Percentiles rank a stretch among this genome's conserved stretches.
Evolutionary conservation across 139 green algal species (phyloP).

Genomic region (Coccomyxa sp.): DNA sequence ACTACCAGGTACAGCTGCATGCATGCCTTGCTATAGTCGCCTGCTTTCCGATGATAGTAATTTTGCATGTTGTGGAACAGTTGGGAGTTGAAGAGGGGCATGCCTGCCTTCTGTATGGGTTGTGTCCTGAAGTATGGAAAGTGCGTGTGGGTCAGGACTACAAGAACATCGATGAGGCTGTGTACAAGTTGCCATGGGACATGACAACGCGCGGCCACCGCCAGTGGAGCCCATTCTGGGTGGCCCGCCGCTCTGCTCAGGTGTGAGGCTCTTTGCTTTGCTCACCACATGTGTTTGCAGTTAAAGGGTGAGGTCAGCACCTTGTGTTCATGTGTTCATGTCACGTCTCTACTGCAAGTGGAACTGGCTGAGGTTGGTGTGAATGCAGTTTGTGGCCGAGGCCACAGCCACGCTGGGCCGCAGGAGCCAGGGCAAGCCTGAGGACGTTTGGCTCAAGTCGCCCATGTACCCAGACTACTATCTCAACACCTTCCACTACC

Average conservation of each 20-base stretch:
- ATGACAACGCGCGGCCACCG: slow-evolving; percentile 64
- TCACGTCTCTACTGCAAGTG: background rate
- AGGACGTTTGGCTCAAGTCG: slow-evolving; percentile 54
- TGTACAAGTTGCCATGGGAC: slow-evolving; percentile 79
- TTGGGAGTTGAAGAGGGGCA: too few species aligned
- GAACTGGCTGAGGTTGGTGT: background rate
- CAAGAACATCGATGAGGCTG: slow-evolving; percentile 27
- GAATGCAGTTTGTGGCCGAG: slow-evolving; percentile 46
- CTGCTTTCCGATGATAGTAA: background rate
- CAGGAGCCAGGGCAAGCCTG: slow-evolving; percentile 24
- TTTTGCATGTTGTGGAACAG: background rate
- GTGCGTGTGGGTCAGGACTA: slow-evolving; percentile 11
- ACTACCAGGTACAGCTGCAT: slow-evolving; percentile 10
- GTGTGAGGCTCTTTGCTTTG: background rate
- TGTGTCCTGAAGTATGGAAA: background rate
- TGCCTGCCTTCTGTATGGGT: background rate
- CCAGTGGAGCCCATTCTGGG: slow-evolving; percentile 77
- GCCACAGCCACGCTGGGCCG: slow-evolving; percentile 49
- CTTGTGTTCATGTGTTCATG: background rate
- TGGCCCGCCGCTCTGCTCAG: slow-evolving; percentile 21
- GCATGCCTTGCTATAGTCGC: background rate
- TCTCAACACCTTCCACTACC: slow-evolving; percentile 81
- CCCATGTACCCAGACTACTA: slow-evolving; percentile 79
- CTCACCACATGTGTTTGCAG: background rate
- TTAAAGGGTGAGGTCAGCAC: background rate